These are phyloP conservation scores for Phalaenopsis hybrid DNA, from an alignment of 116 monocot species.

Conservation along the genomic window DNA sequence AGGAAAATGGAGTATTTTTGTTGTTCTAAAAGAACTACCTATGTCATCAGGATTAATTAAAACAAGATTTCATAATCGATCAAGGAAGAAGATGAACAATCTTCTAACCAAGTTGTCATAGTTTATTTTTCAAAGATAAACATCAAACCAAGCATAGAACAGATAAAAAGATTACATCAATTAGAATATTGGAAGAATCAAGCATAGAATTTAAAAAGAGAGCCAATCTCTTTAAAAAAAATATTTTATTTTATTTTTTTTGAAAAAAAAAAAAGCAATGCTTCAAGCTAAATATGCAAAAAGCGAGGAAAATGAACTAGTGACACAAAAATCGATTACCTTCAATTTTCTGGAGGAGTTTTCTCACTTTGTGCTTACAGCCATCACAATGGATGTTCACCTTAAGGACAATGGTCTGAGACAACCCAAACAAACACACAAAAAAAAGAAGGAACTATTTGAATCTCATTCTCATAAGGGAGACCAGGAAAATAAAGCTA, in stretches of 20 bases:
- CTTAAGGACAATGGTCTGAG: conserved; percentile 31
- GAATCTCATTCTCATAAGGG: background rate
- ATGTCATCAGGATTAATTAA: background rate
- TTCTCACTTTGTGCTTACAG: conserved; percentile 33
- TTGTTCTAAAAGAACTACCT: background rate
- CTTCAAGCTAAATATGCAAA: background rate
- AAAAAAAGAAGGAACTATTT: no score
- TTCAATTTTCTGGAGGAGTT: conserved; percentile 29
- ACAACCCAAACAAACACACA: no score
- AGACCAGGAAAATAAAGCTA: background rate
- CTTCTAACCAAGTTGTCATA: no score
- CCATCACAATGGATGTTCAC: conserved; percentile 50
- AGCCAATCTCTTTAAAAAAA: background rate
- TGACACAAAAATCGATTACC: conserved; percentile 8
- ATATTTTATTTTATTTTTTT: no score
- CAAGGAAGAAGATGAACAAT: no score
- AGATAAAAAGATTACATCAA: background rate
- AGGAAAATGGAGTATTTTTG: background rate
- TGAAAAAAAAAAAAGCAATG: background rate
- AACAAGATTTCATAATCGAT: background rate
- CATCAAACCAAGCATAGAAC: background rate
- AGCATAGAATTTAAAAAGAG: background rate
- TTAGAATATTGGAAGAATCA: background rate
- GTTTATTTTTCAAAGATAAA: background rate
- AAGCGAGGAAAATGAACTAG: background rate